A percentile compares a stretch with the other conserved stretches of the same genome.
Evolutionary conservation across 495 filamentous ascomycete species (phyloP).

Genomic region (Clavariopsis aquatica): DNA sequence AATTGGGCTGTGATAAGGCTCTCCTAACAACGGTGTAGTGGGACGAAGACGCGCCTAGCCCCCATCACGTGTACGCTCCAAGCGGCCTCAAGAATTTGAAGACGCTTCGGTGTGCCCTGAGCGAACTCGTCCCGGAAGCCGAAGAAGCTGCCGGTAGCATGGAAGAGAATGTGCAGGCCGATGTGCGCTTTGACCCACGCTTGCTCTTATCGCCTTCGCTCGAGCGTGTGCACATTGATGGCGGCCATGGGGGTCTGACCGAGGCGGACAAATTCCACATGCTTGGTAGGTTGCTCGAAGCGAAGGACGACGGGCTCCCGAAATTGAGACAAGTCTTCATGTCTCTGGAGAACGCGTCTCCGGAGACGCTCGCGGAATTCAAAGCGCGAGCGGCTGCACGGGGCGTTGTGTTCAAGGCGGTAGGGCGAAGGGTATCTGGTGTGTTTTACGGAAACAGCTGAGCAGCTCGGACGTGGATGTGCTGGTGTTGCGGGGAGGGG

Average conservation of each 20-base stretch:
- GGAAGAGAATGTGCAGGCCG: not conserved
- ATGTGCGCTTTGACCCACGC: not conserved
- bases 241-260: not conserved
- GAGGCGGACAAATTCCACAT: not conserved
- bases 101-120: not conserved
- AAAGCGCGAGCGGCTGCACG: not conserved
- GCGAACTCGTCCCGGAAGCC: not conserved
- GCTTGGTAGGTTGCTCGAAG: not conserved
- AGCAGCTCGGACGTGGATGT: too few species aligned
- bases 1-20: not conserved
- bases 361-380: not conserved
- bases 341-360: not conserved
- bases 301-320: not conserved
- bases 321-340: conserved; percentile 11
- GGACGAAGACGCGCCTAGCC: not conserved
- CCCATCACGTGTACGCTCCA: conserved; percentile 1
- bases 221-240: not conserved
- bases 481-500: too few species aligned
- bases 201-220: conserved; percentile 1
- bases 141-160: not conserved
- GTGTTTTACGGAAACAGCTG: too few species aligned
- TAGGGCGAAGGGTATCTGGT: not conserved
- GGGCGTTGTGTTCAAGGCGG: not conserved
- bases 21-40: not conserved
- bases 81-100: conserved; percentile 3